A percentile compares a stretch with the other conserved stretches of the same genome.
Conservation (phyloP, 2,329 filamentous ascomycete genomes). For the Raffaelea albimanens region DNA sequence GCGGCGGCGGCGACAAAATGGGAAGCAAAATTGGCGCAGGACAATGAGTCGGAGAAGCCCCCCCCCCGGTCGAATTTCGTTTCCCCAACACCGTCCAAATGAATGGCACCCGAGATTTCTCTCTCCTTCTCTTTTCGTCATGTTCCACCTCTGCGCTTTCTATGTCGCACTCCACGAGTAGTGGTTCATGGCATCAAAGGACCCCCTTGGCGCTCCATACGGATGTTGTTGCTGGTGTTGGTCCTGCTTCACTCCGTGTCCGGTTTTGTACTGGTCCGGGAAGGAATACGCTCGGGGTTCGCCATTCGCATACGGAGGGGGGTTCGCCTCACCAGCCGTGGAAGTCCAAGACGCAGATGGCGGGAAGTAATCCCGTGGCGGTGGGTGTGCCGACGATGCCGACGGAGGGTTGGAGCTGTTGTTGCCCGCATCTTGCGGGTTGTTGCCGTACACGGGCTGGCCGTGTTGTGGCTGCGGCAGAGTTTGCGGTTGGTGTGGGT, state of each 20-base stretch:
- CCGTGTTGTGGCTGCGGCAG: constrained; percentile 1
- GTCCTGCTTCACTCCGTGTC: constrained; percentile 22
- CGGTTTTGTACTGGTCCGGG: constrained; percentile 37
- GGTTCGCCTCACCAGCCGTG: constrained; percentile 35
- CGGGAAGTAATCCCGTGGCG: constrained; percentile 43
- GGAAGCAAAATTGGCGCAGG: too few species aligned
- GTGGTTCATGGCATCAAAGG: constrained; percentile 41
- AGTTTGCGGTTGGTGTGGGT: constrained; percentile 1
- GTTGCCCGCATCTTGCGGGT: constrained; percentile 5
- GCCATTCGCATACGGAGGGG: constrained; percentile 34
- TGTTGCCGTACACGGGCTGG: constrained; percentile 3
- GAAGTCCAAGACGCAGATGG: constrained; percentile 42
- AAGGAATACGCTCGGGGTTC: constrained; percentile 39
- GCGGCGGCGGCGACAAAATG: too few species aligned
- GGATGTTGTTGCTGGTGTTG: constrained; percentile 28
- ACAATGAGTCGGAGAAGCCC: too few species aligned
- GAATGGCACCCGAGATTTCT: background rate
- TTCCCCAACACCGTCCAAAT: too few species aligned
- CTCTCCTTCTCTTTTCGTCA: background rate
- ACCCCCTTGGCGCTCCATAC: constrained; percentile 31
- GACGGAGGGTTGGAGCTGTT: constrained; percentile 11
- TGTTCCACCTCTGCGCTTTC: background rate
- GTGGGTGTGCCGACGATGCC: constrained; percentile 16
- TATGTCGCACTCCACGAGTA: constrained; percentile 47
- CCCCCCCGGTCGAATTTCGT: too few species aligned